Conservation (phyloP, 1,139 yeast species). For the Yamadazyma atmosphaerica region DNA sequence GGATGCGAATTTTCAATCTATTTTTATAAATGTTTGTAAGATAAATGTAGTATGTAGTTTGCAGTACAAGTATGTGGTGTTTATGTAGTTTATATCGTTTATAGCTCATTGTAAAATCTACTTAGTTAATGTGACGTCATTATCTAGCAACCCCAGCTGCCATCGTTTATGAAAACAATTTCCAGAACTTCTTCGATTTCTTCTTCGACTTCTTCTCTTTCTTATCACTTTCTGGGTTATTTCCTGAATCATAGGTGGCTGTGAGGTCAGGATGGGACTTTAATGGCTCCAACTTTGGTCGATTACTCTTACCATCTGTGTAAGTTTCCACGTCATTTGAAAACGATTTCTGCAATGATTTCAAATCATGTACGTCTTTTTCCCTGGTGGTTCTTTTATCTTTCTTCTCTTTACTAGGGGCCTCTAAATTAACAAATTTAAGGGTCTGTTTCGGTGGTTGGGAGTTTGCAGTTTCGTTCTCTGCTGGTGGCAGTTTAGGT, state of each 20-base stretch:
- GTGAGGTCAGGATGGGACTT: conserved; percentile 44
- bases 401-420: conserved; percentile 14
- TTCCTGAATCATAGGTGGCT: conserved; percentile 5
- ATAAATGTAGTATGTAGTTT: too few relatives aligned
- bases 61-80: too few relatives aligned
- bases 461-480: conserved; percentile 6
- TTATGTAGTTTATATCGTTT: too few relatives aligned
- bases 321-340: conserved; percentile 27
- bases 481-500: conserved; percentile 6
- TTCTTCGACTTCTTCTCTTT: conserved; percentile 25
- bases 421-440: conserved; percentile 28
- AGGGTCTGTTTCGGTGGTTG: conserved; percentile 20
- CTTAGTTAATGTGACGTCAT: too few relatives aligned
- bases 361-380: conserved; percentile 8
- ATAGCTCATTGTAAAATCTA: too few relatives aligned
- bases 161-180: conserved; percentile 25
- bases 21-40: too few relatives aligned
- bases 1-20: too few relatives aligned
- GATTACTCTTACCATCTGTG: conserved; percentile 17
- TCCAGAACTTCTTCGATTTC: conserved; percentile 35
- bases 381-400: conserved; percentile 8
- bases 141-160: neutral
- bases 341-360: conserved; percentile 26
- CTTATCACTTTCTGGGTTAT: conserved; percentile 15
- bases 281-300: conserved; percentile 36